Evolutionary conservation across 2,329 filamentous ascomycete genomes (phyloP).

Genomic region (Trichoderma semiorbis): DNA sequence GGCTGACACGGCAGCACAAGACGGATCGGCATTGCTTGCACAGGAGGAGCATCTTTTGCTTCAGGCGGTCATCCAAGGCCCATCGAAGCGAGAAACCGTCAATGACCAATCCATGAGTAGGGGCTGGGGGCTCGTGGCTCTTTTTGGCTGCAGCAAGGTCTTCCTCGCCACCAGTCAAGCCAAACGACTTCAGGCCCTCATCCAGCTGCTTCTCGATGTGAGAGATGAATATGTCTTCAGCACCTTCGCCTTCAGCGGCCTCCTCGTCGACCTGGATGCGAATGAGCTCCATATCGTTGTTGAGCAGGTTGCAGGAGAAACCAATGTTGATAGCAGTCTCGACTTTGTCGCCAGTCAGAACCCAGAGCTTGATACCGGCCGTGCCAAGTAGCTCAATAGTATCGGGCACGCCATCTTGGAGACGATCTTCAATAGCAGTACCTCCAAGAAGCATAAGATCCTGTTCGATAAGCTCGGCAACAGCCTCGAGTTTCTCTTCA

Average conservation of each 20-base stretch:
- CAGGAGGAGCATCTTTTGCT: slow-evolving; percentile 88
- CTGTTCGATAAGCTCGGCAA: slow-evolving; percentile 87
- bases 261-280: slow-evolving; percentile 83
- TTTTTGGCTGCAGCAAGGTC: slow-evolving; percentile 76
- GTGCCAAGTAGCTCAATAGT: slow-evolving; percentile 87
- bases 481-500: slow-evolving; percentile 88
- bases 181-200: slow-evolving; percentile 67
- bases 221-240: slow-evolving; percentile 49
- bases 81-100: slow-evolving; percentile 91
- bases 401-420: slow-evolving; percentile 95
- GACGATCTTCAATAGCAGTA: slow-evolving; percentile 93
- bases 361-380: slow-evolving; percentile 98
- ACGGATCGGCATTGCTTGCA: slow-evolving; percentile 98
- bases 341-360: slow-evolving; percentile 96
- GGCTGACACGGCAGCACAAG: slow-evolving; percentile 94
- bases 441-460: slow-evolving; percentile 85
- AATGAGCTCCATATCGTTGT: slow-evolving; percentile 97
- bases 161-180: slow-evolving; percentile 77
- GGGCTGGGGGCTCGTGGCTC: slow-evolving; percentile 79
- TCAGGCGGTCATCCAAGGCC: slow-evolving; percentile 75
- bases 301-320: slow-evolving; percentile 95
- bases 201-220: slow-evolving; percentile 70
- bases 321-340: slow-evolving; percentile 99
- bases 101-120: slow-evolving; percentile 90
- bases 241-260: slow-evolving; percentile 45